These are phyloP conservation scores for Trichosporon inkin DNA, from an alignment of 1,284 basidiomycete species.

Conservation along the genomic window DNA sequence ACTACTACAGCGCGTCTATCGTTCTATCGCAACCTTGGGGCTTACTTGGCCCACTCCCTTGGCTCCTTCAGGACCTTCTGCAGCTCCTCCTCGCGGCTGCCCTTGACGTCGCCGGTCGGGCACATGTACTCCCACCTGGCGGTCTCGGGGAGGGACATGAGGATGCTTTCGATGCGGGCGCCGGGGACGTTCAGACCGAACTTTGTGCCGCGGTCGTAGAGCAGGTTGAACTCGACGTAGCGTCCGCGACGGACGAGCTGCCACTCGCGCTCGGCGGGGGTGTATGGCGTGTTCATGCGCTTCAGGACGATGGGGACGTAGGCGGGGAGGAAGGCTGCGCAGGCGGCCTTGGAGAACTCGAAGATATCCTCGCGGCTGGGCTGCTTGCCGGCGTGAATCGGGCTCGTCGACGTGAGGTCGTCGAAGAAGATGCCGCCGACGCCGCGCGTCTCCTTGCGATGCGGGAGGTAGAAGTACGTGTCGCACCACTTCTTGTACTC, in stretches of 20 bases:
- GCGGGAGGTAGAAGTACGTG: constrained; percentile 92
- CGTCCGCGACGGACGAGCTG: constrained; percentile 81
- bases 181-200: constrained; percentile 88
- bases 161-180: constrained; percentile 84
- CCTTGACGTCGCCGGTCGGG: constrained; percentile 65
- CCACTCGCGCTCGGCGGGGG: constrained; percentile 70
- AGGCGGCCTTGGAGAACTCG: constrained; percentile 61
- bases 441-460: constrained; percentile 83
- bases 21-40: neutral
- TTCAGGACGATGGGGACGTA: constrained; percentile 76
- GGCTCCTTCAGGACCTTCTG: constrained; percentile 66
- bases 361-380: constrained; percentile 65
- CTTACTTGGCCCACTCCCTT: constrained; percentile 59
- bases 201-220: constrained; percentile 65
- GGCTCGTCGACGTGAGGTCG: constrained; percentile 59
- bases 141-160: constrained; percentile 83
- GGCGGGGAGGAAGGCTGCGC: constrained; percentile 76
- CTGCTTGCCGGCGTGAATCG: constrained; percentile 35
- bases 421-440: constrained; percentile 97
- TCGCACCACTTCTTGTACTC: constrained; percentile 95
- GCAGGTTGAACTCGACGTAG: constrained; percentile 92
- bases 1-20: constrained; percentile 4
- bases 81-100: constrained; percentile 67
- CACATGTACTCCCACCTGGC: constrained; percentile 93
- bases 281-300: constrained; percentile 58